Conservation (phyloP, 176 grass and related monocot genomes). For the Hyparrhenia diplandra region DNA sequence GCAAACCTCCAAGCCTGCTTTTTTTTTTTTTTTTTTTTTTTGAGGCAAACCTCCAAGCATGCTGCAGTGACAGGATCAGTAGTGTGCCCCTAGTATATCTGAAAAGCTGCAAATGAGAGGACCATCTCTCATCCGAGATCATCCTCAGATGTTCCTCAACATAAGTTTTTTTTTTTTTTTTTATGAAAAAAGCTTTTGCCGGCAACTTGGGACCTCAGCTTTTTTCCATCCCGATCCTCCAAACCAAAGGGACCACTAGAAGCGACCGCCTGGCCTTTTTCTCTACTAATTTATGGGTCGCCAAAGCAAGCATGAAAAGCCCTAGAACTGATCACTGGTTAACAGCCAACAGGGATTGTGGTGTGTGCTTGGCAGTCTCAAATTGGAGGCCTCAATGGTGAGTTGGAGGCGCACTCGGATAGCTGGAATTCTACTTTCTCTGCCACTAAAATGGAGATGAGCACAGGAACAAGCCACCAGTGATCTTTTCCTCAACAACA, state of each 20-base stretch:
- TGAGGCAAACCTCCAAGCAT: neutral
- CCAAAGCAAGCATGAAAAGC: conserved; percentile 9
- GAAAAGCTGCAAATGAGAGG: neutral
- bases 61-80: neutral
- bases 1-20: neutral
- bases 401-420: neutral
- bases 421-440: neutral
- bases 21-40: too few relatives aligned
- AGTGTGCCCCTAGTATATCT: neutral
- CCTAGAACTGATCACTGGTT: neutral
- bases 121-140: neutral
- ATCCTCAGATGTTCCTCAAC: neutral
- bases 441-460: neutral
- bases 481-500: neutral
- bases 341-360: neutral
- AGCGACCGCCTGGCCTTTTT: neutral
- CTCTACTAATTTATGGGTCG: neutral
- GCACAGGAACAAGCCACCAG: neutral
- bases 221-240: conserved; percentile 6
- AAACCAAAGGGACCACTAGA: neutral
- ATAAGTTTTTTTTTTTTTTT: too few relatives aligned
- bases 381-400: conserved; percentile 13
- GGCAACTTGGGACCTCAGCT: neutral
- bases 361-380: too few relatives aligned
- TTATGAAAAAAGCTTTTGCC: neutral